phyloP scores from a whole-genome alignment of 805 yeast genomes.

The Ogataea minuta region DNA sequence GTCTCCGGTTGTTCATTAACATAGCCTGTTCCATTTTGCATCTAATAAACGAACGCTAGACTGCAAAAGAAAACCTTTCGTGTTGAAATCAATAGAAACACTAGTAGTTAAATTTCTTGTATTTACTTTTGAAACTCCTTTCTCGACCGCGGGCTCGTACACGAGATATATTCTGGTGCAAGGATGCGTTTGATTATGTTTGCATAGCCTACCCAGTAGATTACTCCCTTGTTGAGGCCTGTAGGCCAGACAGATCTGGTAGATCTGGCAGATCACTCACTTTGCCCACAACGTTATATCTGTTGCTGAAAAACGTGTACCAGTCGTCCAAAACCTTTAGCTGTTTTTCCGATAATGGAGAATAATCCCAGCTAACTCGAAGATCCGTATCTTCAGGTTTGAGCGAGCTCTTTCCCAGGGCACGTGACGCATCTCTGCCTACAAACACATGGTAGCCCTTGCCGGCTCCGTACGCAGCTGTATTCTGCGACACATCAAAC shows the following conservation, averaged over 20 bases:
- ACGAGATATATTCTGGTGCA: slow-evolving; percentile 7
- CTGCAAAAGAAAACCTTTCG: slow-evolving; percentile 9
- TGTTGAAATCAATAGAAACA: slow-evolving; percentile 7
- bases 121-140: slow-evolving; percentile 6
- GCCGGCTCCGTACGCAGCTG: slow-evolving; percentile 72
- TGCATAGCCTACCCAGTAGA: slow-evolving; percentile 18
- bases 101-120: slow-evolving; percentile 2
- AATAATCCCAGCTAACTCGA: slow-evolving; percentile 45
- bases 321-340: slow-evolving; percentile 66
- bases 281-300: slow-evolving; percentile 46
- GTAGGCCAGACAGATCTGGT: too few species aligned
- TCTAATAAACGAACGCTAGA: slow-evolving; percentile 5
- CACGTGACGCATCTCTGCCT: slow-evolving; percentile 76
- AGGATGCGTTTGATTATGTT: background rate
- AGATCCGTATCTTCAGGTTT: slow-evolving; percentile 49
- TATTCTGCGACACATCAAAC: slow-evolving; percentile 72
- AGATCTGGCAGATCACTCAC: slow-evolving; percentile 29
- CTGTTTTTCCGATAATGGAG: slow-evolving; percentile 58
- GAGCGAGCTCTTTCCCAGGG: slow-evolving; percentile 67
- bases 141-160: background rate
- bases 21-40: slow-evolving; percentile 13
- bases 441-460: slow-evolving; percentile 68
- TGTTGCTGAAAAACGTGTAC: slow-evolving; percentile 60
- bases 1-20: slow-evolving; percentile 12
- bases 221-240: slow-evolving; percentile 31